Conservation (phyloP, 495 filamentous ascomycete genomes). For the Neurospora sp. region DNA sequence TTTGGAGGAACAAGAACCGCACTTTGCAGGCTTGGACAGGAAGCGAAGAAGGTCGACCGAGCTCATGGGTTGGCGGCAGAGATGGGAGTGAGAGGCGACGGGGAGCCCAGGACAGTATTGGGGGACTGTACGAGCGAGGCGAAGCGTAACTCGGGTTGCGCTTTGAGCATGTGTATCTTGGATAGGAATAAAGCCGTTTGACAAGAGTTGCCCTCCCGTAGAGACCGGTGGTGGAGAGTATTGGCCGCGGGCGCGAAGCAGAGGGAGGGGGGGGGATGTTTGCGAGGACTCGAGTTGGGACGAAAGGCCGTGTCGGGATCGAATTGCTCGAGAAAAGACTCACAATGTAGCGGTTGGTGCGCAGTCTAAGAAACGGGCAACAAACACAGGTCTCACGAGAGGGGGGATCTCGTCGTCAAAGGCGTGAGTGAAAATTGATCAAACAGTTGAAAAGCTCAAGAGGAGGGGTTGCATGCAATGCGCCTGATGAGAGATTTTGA, state of each 20-base stretch:
- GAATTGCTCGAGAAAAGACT: background rate
- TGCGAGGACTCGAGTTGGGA: background rate
- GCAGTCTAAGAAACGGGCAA: background rate
- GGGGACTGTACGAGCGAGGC: background rate
- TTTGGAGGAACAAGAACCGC: slow-evolving; percentile 23
- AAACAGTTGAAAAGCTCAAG: background rate
- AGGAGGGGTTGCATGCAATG: background rate
- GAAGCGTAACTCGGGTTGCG: background rate
- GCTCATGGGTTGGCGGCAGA: slow-evolving; percentile 54
- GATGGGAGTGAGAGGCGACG: background rate
- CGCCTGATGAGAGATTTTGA: background rate
- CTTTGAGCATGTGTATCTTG: background rate
- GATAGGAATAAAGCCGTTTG: background rate
- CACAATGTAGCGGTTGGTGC: background rate
- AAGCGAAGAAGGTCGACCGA: slow-evolving; percentile 86
- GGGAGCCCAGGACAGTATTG: slow-evolving; percentile 1
- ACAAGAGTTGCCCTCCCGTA: background rate
- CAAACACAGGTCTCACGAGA: background rate
- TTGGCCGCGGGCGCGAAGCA: background rate
- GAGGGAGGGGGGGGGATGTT: background rate
- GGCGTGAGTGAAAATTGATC: background rate
- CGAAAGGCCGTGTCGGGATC: background rate
- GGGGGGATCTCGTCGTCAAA: background rate
- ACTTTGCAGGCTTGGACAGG: slow-evolving; percentile 95
- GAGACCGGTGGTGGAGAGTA: background rate